Conservation (phyloP, 192 early-diverging fungal species). For the Backusella mclennaniae region DNA sequence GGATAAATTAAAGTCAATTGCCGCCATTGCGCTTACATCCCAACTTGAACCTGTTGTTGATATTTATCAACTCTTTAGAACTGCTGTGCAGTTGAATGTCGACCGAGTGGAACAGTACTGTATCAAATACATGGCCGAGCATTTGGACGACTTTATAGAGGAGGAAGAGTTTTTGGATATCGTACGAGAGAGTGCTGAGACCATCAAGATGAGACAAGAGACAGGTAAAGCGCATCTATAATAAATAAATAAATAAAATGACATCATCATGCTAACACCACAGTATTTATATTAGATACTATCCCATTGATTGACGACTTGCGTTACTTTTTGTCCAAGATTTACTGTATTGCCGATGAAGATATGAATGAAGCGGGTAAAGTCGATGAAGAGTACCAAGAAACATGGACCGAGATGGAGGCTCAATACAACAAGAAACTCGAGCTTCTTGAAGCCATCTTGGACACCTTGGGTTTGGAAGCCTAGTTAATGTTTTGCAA, state of each 20-base stretch:
- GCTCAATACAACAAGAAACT: constrained; percentile 38
- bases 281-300: constrained; percentile 32
- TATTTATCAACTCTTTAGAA: constrained; percentile 19
- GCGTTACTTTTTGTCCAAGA: constrained; percentile 42
- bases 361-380: constrained; percentile 27
- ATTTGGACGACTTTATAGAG: constrained; percentile 30
- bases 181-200: constrained; percentile 37
- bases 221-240: constrained; percentile 12
- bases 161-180: constrained; percentile 32
- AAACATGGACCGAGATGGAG: constrained; percentile 28
- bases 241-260: not conserved
- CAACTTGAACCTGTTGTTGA: not conserved
- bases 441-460: constrained; percentile 39
- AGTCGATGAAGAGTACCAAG: constrained; percentile 33
- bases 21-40: constrained; percentile 40
- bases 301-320: constrained; percentile 56
- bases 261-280: not conserved
- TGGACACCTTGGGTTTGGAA: constrained; percentile 41
- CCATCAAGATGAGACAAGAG: constrained; percentile 41
- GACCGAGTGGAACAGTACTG: constrained; percentile 47
- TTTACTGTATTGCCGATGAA: constrained; percentile 22
- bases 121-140: constrained; percentile 24
- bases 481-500: constrained; percentile 18
- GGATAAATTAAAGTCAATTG: constrained; percentile 40
- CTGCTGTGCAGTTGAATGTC: constrained; percentile 41